These are phyloP conservation scores for Penicillium robsamsonii DNA, from an alignment of 495 filamentous ascomycete genomes.

Conservation along the genomic window DNA sequence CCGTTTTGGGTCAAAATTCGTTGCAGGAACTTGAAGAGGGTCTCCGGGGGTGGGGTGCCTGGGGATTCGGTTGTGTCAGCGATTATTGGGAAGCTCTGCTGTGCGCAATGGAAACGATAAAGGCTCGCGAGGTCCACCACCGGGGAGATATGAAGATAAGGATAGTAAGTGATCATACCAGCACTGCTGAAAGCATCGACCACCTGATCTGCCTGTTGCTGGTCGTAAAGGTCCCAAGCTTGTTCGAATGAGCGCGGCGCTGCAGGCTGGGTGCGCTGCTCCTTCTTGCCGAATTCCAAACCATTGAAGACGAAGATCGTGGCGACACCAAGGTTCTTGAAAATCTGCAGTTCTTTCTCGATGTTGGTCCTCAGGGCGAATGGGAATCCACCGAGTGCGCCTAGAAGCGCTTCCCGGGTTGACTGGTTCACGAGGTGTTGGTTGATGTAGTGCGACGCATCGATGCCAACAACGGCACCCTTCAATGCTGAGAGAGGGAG, in stretches of 20 bases:
- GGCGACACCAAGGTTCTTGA: slow-evolving; percentile 57
- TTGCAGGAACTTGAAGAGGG: slow-evolving; percentile 73
- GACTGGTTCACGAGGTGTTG: slow-evolving; percentile 65
- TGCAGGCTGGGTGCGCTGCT: slow-evolving; percentile 53
- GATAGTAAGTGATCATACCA: slow-evolving; percentile 51
- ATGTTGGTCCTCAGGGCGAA: slow-evolving; percentile 71
- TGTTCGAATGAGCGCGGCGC: slow-evolving; percentile 48
- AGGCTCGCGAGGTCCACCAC: neutral
- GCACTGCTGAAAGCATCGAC: slow-evolving; percentile 79
- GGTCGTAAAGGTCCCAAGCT: slow-evolving; percentile 87
- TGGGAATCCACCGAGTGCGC: slow-evolving; percentile 86
- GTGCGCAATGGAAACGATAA: neutral
- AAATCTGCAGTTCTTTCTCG: slow-evolving; percentile 67
- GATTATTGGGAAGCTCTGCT: slow-evolving; percentile 3
- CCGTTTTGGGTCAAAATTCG: slow-evolving; percentile 64
- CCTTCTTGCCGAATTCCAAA: slow-evolving; percentile 68
- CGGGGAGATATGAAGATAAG: neutral
- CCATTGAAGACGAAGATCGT: slow-evolving; percentile 91
- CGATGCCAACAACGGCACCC: slow-evolving; percentile 74
- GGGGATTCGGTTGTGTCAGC: slow-evolving; percentile 23
- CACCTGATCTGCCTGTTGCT: slow-evolving; percentile 71
- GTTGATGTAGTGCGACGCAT: slow-evolving; percentile 85
- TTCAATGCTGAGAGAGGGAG: slow-evolving; percentile 64
- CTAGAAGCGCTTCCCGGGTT: slow-evolving; percentile 78
- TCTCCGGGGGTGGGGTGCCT: slow-evolving; percentile 57